A percentile compares a stretch with the other conserved stretches of the same genome.
Evolutionary conservation across 768 basidiomycete species (phyloP).

Genomic region (Podaxis sp.): DNA sequence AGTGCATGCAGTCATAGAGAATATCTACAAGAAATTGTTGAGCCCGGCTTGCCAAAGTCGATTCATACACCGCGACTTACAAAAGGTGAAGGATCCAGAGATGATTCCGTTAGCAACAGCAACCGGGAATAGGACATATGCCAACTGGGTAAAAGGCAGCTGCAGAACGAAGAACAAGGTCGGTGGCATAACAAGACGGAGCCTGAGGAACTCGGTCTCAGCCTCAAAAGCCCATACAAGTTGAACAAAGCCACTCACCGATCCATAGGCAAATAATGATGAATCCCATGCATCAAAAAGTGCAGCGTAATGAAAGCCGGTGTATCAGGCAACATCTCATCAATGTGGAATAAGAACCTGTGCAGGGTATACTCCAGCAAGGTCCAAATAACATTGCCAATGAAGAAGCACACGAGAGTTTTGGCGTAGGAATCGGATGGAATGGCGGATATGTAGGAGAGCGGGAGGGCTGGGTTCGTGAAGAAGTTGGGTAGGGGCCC

Average conservation of each 20-base stretch:
- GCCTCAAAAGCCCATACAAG: neutral
- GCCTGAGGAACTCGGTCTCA: slow-evolving; percentile 31
- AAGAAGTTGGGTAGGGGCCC: slow-evolving; percentile 63
- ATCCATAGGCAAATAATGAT: slow-evolving; percentile 98
- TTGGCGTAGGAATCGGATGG: slow-evolving; percentile 50
- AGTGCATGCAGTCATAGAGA: slow-evolving; percentile 88
- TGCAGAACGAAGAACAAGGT: slow-evolving; percentile 71
- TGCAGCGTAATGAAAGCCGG: slow-evolving; percentile 79
- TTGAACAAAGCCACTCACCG: slow-evolving; percentile 39
- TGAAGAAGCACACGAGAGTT: slow-evolving; percentile 64
- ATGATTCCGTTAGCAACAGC: slow-evolving; percentile 90
- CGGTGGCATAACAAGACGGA: slow-evolving; percentile 98
- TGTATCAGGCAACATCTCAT: slow-evolving; percentile 79
- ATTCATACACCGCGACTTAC: slow-evolving; percentile 33
- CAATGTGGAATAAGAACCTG: slow-evolving; percentile 97
- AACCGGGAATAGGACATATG: slow-evolving; percentile 74
- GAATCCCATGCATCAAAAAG: slow-evolving; percentile 91
- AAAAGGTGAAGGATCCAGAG: slow-evolving; percentile 75
- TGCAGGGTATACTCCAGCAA: slow-evolving; percentile 90
- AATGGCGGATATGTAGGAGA: slow-evolving; percentile 41
- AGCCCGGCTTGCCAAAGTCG: neutral
- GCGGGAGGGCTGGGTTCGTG: slow-evolving; percentile 49
- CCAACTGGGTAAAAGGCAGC: slow-evolving; percentile 84
- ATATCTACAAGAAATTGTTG: slow-evolving; percentile 44
- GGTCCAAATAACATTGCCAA: slow-evolving; percentile 92